Percentiles rank a stretch among this genome's conserved stretches.
phyloP scores from a whole-genome alignment of 2,329 filamentous ascomycete genomes.

The Xylariaceae sp. region DNA sequence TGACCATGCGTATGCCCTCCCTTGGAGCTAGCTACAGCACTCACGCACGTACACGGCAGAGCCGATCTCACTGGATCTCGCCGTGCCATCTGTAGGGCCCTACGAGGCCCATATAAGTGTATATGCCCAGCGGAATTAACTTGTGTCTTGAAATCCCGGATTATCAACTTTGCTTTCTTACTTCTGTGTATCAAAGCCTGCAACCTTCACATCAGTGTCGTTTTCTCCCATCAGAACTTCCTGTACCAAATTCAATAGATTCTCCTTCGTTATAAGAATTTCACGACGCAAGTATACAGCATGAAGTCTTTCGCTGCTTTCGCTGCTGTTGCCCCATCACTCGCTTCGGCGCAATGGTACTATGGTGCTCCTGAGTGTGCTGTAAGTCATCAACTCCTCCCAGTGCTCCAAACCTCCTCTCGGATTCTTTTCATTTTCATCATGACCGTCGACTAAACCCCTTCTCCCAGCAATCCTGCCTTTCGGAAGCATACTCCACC shows the following conservation, averaged over 20 bases:
- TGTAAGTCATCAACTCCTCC: constrained; percentile 29
- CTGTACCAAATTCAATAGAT: too few relatives aligned
- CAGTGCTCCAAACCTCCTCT: neutral
- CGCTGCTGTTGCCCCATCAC: constrained; percentile 25
- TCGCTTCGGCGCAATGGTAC: constrained; percentile 35
- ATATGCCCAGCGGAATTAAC: constrained; percentile 9
- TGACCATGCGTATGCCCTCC: neutral
- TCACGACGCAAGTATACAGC: constrained; percentile 2
- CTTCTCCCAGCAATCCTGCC: constrained; percentile 37
- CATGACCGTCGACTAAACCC: constrained; percentile 6
- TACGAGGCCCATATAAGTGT: constrained; percentile 20
- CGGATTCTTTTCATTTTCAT: neutral
- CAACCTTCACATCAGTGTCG: neutral
- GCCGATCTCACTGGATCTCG: too few relatives aligned
- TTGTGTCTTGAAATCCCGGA: neutral
- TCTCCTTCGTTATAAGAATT: too few relatives aligned
- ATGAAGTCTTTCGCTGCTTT: constrained; percentile 33
- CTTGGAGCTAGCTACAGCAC: neutral
- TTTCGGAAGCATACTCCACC: constrained; percentile 35
- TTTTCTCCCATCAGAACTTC: too few relatives aligned
- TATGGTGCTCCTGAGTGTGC: constrained; percentile 39
- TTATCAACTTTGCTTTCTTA: constrained; percentile 2
- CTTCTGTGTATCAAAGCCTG: neutral
- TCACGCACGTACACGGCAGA: too few relatives aligned
- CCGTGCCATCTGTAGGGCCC: neutral